Evolutionary conservation across 371 early-diverging fungal species (phyloP).

Genomic region (Apophysomyces trapeziformis): DNA sequence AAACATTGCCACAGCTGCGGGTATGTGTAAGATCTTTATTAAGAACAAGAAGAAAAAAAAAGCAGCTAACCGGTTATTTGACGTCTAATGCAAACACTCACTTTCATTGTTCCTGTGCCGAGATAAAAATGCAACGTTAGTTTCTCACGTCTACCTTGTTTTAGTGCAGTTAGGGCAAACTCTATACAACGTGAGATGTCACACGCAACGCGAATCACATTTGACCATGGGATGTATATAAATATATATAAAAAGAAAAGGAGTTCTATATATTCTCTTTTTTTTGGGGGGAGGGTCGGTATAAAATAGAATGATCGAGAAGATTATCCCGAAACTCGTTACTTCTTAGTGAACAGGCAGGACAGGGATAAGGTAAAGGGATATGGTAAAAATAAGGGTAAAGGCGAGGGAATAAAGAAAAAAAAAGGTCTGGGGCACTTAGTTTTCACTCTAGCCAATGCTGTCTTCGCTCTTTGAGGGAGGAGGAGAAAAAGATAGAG

Average conservation of each 20-base stretch:
- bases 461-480: too few relatives aligned
- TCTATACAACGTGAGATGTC: background rate
- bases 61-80: background rate
- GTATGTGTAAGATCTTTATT: background rate
- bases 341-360: background rate
- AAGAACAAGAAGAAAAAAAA: conserved; percentile 4
- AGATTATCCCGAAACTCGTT: background rate
- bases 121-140: background rate
- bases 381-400: background rate
- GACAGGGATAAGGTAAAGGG: background rate
- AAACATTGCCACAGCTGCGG: background rate
- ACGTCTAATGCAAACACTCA: background rate
- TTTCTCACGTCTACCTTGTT: background rate
- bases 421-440: too few relatives aligned
- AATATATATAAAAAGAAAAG: background rate
- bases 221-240: background rate
- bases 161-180: background rate
- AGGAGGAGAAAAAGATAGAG: background rate
- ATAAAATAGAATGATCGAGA: background rate
- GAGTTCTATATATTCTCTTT: background rate
- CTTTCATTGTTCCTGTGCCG: background rate
- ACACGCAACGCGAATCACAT: background rate
- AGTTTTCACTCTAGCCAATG: too few relatives aligned
- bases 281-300: background rate
- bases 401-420: background rate